A percentile compares a stretch with the other conserved stretches of the same genome.
Conservation (phyloP, 148 eudicot species). For the Vaccinium darrowii region DNA sequence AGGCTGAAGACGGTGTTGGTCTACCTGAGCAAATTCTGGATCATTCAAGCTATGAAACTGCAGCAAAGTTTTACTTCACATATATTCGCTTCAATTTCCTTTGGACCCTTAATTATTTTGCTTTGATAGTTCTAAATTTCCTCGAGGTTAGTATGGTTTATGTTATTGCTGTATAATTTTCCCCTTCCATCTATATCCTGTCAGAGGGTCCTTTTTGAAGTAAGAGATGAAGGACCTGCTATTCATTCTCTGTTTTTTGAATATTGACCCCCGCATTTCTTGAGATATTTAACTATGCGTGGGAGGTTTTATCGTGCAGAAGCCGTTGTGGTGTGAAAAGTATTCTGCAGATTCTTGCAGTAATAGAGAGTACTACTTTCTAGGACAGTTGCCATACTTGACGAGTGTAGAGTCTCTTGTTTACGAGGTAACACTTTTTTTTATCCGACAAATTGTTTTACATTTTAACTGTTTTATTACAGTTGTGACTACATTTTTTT, state of each 20-base stretch:
- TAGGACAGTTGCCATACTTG: conserved; percentile 85
- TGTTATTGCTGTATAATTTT: conserved; percentile 10
- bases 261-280: not conserved
- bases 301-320: conserved; percentile 44
- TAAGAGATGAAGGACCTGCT: not conserved
- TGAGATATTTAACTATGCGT: not conserved
- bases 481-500: not conserved
- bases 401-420: conserved; percentile 56
- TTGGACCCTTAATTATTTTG: conserved; percentile 82
- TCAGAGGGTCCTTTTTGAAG: not conserved
- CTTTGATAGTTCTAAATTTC: conserved; percentile 65
- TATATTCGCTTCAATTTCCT: conserved; percentile 63
- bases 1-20: conserved; percentile 98
- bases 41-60: conserved; percentile 57
- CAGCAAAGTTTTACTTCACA: conserved; percentile 68
- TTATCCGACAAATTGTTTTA: not conserved
- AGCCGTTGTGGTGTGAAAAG: conserved; percentile 83
- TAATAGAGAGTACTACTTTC: conserved; percentile 68
- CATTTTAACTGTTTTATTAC: not conserved
- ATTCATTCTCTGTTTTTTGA: not conserved
- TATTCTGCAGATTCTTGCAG: conserved; percentile 48
- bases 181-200: not conserved
- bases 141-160: conserved; percentile 58
- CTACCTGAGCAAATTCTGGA: conserved; percentile 89
- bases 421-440: conserved; percentile 58